phyloP scores from a whole-genome alignment of 345 rosid species.

The Populus simonii region DNA sequence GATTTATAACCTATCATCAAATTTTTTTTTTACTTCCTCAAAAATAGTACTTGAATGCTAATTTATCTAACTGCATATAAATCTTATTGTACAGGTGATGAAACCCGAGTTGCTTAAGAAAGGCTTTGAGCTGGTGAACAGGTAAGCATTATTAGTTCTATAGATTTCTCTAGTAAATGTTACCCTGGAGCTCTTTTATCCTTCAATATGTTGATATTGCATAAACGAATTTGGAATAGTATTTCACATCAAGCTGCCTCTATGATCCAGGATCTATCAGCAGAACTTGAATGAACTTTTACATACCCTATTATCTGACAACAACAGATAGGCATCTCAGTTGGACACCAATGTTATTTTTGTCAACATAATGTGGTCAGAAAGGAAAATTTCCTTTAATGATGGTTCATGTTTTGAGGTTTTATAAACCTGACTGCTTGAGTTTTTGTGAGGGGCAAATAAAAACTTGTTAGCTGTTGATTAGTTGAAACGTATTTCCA shows the following conservation, averaged over 20 bases:
- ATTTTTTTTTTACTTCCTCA: neutral
- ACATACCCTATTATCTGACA: neutral
- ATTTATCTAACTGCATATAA: neutral
- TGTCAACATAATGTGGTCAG: neutral
- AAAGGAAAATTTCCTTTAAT: neutral
- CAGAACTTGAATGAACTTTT: neutral
- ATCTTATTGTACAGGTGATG: conserved; percentile 53
- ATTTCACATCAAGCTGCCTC: no score
- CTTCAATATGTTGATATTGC: neutral
- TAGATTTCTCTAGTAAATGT: neutral
- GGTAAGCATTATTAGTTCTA: conserved; percentile 36
- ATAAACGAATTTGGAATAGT: neutral
- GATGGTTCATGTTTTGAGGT: neutral
- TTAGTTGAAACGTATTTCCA: no score
- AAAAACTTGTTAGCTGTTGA: no score
- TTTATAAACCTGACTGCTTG: neutral
- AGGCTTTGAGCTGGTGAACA: conserved; percentile 85
- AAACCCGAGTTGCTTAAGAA: conserved; percentile 68
- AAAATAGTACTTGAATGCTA: neutral
- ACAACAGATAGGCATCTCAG: neutral
- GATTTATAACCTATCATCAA: neutral
- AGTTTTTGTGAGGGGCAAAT: neutral
- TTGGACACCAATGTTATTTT: neutral
- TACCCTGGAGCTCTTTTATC: neutral
- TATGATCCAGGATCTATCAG: neutral